Percentiles rank a stretch among this genome's conserved stretches.
These are phyloP conservation scores for Oleoguttula mirabilis DNA, from an alignment of 495 filamentous ascomycete genomes.

Conservation along the genomic window DNA sequence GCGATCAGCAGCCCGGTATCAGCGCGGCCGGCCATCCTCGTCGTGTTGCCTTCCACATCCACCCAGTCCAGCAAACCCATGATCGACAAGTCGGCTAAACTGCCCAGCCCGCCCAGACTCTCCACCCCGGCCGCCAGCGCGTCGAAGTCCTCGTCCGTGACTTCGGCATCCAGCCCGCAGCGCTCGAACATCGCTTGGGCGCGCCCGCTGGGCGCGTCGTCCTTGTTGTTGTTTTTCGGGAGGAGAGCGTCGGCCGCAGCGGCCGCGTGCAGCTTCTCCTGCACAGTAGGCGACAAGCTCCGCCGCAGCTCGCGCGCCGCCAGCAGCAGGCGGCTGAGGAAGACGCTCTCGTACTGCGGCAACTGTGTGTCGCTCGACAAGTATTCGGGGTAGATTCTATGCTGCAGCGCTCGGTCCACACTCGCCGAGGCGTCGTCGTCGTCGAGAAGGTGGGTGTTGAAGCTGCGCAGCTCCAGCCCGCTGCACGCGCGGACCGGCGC, in stretches of 20 bases:
- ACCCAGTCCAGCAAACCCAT: conserved; percentile 34
- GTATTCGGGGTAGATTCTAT: not conserved
- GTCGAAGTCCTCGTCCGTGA: conserved; percentile 59
- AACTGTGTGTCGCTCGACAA: not conserved
- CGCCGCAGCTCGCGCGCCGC: conserved; percentile 10
- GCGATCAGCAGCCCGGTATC: conserved; percentile 32
- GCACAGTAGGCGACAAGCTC: conserved; percentile 5
- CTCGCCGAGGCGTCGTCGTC: not conserved
- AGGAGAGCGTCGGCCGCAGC: not conserved
- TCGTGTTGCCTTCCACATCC: conserved; percentile 24
- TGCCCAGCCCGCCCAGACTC: conserved; percentile 43
- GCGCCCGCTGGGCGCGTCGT: conserved; percentile 24
- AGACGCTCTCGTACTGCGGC: not conserved
- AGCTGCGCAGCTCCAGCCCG: conserved; percentile 54
- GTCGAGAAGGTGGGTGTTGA: conserved; percentile 36
- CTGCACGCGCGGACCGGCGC: conserved; percentile 69
- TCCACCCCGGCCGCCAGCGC: conserved; percentile 32
- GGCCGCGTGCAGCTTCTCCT: not conserved
- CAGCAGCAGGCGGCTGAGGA: not conserved
- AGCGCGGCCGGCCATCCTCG: conserved; percentile 30
- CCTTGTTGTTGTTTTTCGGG: not conserved
- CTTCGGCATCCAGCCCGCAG: conserved; percentile 56
- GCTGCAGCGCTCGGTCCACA: not conserved
- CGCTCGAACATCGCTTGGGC: conserved; percentile 61
- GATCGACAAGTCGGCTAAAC: conserved; percentile 43